Conservation (phyloP, 345 rosid species). For the Aquilaria malaccensis region DNA sequence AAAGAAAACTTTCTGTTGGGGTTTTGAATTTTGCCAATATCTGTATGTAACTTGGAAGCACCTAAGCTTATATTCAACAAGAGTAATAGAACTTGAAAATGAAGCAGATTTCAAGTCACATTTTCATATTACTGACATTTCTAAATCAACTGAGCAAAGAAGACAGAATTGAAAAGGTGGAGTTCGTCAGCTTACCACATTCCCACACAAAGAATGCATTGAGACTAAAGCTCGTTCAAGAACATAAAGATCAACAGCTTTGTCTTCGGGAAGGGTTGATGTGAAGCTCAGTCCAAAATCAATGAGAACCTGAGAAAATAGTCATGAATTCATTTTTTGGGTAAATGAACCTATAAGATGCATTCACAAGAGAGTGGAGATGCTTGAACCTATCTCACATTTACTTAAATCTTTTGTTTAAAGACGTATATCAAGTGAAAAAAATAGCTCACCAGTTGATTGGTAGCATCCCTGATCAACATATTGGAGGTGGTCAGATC, state of each 20-base stretch:
- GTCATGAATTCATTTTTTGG: not conserved
- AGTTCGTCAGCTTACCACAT: slow-evolving; percentile 58
- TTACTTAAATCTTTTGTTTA: no score
- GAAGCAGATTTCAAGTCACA: no score
- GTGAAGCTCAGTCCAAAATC: slow-evolving; percentile 96
- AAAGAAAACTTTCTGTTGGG: no score
- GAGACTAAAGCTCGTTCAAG: slow-evolving; percentile 92
- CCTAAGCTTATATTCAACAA: not conserved
- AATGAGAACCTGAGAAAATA: slow-evolving; percentile 52
- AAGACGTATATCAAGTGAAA: not conserved
- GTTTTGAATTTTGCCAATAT: not conserved
- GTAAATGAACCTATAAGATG: slow-evolving; percentile 9
- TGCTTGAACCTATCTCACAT: no score
- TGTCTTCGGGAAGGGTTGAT: slow-evolving; percentile 90
- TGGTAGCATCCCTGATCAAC: slow-evolving; percentile 53
- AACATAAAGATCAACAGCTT: slow-evolving; percentile 91
- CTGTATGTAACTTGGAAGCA: no score
- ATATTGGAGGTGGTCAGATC: slow-evolving; percentile 95
- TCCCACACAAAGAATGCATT: slow-evolving; percentile 94
- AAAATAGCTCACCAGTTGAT: slow-evolving; percentile 54
- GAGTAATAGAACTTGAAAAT: not conserved
- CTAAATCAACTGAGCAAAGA: not conserved
- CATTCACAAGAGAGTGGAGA: not conserved
- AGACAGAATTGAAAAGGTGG: not conserved
- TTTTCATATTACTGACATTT: no score